Evolutionary conservation across 228 moss, liverwort and hornwort species (phyloP), one percentile per base, ranked within the genome.

Genomic region (Sphagnum magellanicum): DNA sequence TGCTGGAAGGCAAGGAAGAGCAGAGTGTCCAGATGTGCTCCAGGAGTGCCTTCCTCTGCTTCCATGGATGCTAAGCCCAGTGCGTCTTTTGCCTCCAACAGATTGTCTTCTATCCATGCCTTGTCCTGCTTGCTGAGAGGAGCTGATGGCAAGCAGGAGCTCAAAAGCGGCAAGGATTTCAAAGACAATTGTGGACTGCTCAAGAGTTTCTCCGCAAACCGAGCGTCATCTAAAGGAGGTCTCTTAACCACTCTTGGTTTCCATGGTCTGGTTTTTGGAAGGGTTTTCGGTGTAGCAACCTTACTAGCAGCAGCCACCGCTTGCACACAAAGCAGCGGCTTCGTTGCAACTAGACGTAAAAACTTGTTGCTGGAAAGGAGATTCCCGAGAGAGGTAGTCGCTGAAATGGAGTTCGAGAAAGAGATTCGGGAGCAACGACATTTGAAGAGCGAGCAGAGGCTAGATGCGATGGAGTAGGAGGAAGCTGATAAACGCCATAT

Each of bases 1-100:
- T 93, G 93, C 61, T 98, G 92, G 55, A 98, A 93, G 59, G 93
- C 86, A 12, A 93, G 87, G 48, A 74, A 98, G 5, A 98, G 79
- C 16, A 98, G 81, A 15, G 89, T 78, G 32, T 98, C 93, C 63
- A 98, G 64, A 63, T 98, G 91, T 17, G 74, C 81, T 5, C 61
- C 75, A 0, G 93, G 87, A 10, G 81, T 75, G 17, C 81, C 90
- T 63, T 85, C 85, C 8, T 75, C 79, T 0, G 87, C 74, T 75
- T 90, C 73, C 49, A 85, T 65, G 7, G 79, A 73, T 5, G 89
- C 89, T 12, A 90, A 77, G 63, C 97, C 91, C 49, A 93, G 61
- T 61, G 90, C 88, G 60, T 93, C 83, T 71, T 84, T 89, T 6
- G 79, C 89, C 68, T 98, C 93, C 47, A 93, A 51, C 51, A 98